A percentile compares a stretch with the other conserved stretches of the same genome.
Conservation (phyloP, 305 asterid species). For the Rubia peregrina region DNA sequence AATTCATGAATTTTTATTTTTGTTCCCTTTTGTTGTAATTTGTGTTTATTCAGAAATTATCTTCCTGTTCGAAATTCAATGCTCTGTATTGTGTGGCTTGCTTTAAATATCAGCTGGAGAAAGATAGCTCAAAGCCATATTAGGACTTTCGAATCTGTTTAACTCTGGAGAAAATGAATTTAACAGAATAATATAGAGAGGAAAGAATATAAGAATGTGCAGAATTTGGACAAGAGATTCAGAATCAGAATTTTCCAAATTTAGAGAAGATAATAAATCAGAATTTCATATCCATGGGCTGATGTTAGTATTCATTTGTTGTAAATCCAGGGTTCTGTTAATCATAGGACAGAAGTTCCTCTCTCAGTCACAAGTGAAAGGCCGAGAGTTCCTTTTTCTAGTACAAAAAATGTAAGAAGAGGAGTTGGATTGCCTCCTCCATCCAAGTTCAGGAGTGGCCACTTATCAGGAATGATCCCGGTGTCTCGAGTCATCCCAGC, state of each 20-base stretch:
- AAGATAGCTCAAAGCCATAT: background rate
- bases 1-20: background rate
- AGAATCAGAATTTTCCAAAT: too few species aligned
- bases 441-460: constrained; percentile 34
- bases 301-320: constrained; percentile 11
- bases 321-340: constrained; percentile 32
- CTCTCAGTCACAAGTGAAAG: constrained; percentile 25
- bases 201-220: background rate
- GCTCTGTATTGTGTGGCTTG: background rate
- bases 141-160: background rate
- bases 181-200: background rate
- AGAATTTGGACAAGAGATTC: background rate
- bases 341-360: constrained; percentile 28
- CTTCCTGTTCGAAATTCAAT: background rate
- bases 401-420: constrained; percentile 26
- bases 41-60: background rate
- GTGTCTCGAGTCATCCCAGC: constrained; percentile 31
- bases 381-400: constrained; percentile 26
- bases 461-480: constrained; percentile 35
- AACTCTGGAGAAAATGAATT: background rate
- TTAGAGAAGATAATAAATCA: background rate
- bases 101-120: background rate
- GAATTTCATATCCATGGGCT: background rate
- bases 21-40: background rate
- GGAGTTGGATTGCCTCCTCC: constrained; percentile 40